phyloP scores from a whole-genome alignment of 176 grass and related monocot genomes.

The Panicum miliaceum region DNA sequence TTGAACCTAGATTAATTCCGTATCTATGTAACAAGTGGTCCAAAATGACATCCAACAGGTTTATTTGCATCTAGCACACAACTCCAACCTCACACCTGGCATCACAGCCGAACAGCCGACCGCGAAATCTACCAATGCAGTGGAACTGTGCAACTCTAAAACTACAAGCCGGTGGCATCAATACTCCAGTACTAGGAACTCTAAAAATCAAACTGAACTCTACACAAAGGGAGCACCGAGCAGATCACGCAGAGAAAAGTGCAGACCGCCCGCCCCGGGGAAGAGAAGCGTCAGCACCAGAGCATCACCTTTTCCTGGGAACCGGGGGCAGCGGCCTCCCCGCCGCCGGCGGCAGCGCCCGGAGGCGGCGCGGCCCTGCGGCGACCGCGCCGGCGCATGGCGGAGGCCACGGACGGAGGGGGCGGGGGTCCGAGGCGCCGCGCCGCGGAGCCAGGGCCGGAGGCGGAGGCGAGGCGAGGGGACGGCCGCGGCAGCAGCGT shows the following conservation, averaged over 20 bases:
- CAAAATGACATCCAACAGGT: background rate
- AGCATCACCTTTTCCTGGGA: slow-evolving; percentile 49
- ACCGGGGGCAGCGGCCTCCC: slow-evolving; percentile 11
- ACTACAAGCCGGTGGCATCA: background rate
- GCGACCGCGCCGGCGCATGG: slow-evolving; percentile 50
- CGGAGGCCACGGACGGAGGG: background rate
- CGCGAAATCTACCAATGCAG: slow-evolving; percentile 9
- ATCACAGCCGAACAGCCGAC: background rate
- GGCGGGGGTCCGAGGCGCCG: background rate
- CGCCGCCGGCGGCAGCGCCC: slow-evolving; percentile 1
- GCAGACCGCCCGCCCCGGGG: too few species aligned
- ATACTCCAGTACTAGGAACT: background rate
- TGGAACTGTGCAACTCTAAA: background rate
- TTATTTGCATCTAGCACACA: background rate
- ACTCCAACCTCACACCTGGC: background rate
- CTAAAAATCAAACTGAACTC: background rate
- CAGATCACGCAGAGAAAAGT: background rate
- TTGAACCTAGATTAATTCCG: background rate
- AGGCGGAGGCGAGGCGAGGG: background rate
- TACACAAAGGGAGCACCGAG: background rate
- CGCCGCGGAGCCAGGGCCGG: background rate
- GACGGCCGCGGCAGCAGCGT: background rate
- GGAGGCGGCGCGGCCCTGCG: slow-evolving; percentile 13
- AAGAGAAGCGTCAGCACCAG: background rate
- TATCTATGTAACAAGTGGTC: background rate